Base-by-base conservation (phyloP, 2,329 filamentous ascomycete genomes). In the Verticillium klebahnii region DNA sequence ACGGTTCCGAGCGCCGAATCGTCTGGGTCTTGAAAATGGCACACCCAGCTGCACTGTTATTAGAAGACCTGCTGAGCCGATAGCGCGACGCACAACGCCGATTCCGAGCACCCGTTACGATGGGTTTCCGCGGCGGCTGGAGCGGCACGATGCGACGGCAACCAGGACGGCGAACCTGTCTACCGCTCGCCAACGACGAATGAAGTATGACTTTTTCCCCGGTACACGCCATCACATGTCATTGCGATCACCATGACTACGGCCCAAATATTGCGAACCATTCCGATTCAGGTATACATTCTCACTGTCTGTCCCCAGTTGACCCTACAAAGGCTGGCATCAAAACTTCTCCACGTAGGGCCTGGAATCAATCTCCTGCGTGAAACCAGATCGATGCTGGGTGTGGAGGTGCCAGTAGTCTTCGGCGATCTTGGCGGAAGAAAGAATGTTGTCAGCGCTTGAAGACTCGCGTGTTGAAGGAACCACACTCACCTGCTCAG, bases 361-460 rank as follows among this genome's bases (percentile, higher is more conserved):
- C 65, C 92, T 81, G 34, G 93, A 78, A 74, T 96, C 92, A 67
- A 96, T 74, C 76, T 96, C 91, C 71, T 91, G 91, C 0, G 91
- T 93, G 70, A 94, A 96, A 2, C 86, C 86, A 6, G 89, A 91
- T 67, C 85, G 83, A 36, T 89, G 90, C 78, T 97, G 92, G 0
- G 87, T 89, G 71, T 96, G 92, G 69, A 96, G 72, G 71, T 89
- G 80, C 91, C 92, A 96, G 70, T 96, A 96, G 12, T 86, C 85
- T 66, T 96, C 91, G 12, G 92, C 92, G 80, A 96, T 96, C 87
- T 94, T 56, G 19, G 37, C n/a, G 59, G 11, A 14, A 52, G 45
- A 36, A 19, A 36, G 19, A 14, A 50, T 56, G 59, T 36, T 31
- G 65, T 67, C 50, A 62, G 45, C 23, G 61, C 63, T 32, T 62